A percentile compares a stretch with the other conserved stretches of the same genome.
Conservation (phyloP, 495 filamentous ascomycete species). For the Parmelia sp. region DNA sequence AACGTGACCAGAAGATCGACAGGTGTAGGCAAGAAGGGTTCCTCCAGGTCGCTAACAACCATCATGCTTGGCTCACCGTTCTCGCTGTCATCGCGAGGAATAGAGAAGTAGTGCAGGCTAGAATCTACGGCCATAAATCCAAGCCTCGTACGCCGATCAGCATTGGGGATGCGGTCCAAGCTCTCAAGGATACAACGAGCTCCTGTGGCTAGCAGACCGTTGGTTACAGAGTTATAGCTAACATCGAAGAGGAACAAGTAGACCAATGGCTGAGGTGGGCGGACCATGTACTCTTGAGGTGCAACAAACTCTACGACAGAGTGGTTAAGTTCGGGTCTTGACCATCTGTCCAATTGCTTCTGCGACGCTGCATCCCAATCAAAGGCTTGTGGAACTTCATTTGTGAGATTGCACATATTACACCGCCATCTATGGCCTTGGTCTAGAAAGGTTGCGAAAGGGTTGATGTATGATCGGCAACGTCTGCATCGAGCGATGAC, state of each 20-base stretch:
- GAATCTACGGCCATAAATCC: constrained; percentile 96
- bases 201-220: constrained; percentile 87
- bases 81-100: constrained; percentile 80
- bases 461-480: constrained; percentile 96
- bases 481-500: constrained; percentile 93
- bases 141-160: constrained; percentile 82
- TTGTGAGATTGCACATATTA: constrained; percentile 99
- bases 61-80: constrained; percentile 81
- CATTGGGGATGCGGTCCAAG: constrained; percentile 93
- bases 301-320: constrained; percentile 94
- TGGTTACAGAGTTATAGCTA: constrained; percentile 84
- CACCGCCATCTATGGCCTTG: constrained; percentile 97
- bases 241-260: constrained; percentile 98
- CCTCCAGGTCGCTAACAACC: constrained; percentile 91
- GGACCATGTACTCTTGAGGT: constrained; percentile 98
- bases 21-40: constrained; percentile 93
- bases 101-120: constrained; percentile 89
- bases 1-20: constrained; percentile 88
- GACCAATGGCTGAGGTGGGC: constrained; percentile 93
- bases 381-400: constrained; percentile 96
- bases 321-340: constrained; percentile 86
- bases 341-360: constrained; percentile 82
- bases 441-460: constrained; percentile 91
- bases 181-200: constrained; percentile 93
- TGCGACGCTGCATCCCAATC: constrained; percentile 93